phyloP scores from a whole-genome alignment of 352 stramenopile genomes.

The Globisporangium nunn region DNA sequence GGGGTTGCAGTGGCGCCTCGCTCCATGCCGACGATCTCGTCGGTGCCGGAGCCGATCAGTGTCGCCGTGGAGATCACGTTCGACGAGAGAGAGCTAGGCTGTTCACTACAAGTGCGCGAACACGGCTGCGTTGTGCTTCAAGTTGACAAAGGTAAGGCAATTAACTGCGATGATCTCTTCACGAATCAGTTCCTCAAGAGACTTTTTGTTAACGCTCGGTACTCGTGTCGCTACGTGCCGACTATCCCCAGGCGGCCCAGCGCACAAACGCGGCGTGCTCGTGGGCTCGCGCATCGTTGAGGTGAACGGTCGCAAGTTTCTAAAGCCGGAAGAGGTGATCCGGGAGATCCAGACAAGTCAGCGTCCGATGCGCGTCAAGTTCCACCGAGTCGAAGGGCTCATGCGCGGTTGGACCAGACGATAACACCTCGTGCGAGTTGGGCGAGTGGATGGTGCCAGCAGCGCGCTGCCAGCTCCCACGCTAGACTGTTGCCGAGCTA shows the following conservation, averaged over 20 bases:
- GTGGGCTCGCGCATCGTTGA: slow-evolving; percentile 60
- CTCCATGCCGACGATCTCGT: slow-evolving; percentile 34
- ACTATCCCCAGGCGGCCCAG: slow-evolving; percentile 28
- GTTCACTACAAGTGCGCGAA: slow-evolving; percentile 37
- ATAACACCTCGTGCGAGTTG: background rate
- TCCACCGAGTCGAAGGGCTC: slow-evolving; percentile 73
- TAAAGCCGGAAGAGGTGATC: slow-evolving; percentile 44
- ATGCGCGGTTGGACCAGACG: slow-evolving; percentile 54
- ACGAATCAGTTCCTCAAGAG: too few species aligned
- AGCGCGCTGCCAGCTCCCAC: background rate
- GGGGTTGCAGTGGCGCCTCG: background rate
- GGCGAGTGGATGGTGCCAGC: too few species aligned
- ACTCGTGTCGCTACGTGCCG: background rate
- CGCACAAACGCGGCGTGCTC: slow-evolving; percentile 45
- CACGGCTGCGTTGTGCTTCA: slow-evolving; percentile 54
- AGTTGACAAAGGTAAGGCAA: slow-evolving; percentile 34
- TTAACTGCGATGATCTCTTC: background rate
- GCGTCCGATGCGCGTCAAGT: slow-evolving; percentile 53
- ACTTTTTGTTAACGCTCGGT: background rate
- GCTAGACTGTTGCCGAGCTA: background rate
- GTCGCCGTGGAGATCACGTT: slow-evolving; percentile 54
- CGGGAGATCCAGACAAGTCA: slow-evolving; percentile 38
- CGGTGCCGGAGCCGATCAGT: slow-evolving; percentile 48
- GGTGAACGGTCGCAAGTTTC: slow-evolving; percentile 49
- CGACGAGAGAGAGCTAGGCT: slow-evolving; percentile 51